Evolutionary conservation across 2,329 filamentous ascomycete genomes (phyloP).

Genomic region (Colletotrichum sp.): DNA sequence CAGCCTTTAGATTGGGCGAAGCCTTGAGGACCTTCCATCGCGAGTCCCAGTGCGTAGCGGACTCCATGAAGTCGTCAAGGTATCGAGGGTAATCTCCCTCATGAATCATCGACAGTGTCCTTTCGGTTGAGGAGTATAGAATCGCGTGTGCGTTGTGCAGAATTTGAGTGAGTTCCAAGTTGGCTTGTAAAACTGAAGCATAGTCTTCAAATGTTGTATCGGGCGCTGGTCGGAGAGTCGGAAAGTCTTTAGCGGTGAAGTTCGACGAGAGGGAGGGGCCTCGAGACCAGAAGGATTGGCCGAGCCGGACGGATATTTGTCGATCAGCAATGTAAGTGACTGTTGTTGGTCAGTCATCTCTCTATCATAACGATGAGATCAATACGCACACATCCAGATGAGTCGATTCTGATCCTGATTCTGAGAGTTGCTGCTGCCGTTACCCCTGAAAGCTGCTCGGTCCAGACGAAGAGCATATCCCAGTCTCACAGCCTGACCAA

Average conservation of each 20-base stretch:
- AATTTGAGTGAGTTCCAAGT: background rate
- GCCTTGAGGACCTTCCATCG: background rate
- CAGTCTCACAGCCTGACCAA: background rate
- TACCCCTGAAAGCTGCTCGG: background rate
- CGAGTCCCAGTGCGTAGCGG: background rate
- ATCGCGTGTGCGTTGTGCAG: background rate
- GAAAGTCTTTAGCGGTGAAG: background rate
- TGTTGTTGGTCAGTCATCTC: background rate
- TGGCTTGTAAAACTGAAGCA: background rate
- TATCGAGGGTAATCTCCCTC: background rate
- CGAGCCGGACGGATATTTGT: background rate
- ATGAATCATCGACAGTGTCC: background rate
- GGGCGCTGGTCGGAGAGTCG: background rate
- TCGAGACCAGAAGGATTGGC: background rate
- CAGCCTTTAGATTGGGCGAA: background rate
- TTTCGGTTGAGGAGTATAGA: background rate
- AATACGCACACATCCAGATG: background rate
- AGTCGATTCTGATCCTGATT: background rate
- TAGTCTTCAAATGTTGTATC: background rate
- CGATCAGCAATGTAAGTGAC: background rate
- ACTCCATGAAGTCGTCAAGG: background rate
- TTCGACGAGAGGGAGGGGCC: background rate
- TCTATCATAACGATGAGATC: fast-evolving
- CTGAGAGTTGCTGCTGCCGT: background rate
- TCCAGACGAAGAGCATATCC: background rate